Base-by-base conservation (phyloP, 164 flowering plant species). In the Macadamia tetraphylla region DNA sequence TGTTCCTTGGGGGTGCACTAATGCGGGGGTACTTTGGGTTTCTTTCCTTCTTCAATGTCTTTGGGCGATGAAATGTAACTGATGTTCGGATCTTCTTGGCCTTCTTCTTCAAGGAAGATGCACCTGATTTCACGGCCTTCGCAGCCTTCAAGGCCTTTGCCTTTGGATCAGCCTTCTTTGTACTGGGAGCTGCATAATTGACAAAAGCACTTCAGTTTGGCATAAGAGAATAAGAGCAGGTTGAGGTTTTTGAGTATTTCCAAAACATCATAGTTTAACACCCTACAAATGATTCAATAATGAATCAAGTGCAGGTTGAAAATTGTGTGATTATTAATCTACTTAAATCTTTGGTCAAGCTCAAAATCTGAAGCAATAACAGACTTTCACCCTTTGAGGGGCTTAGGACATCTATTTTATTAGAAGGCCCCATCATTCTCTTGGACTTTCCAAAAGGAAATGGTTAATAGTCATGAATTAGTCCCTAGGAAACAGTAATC, bases 41-140 rank as follows among this genome's bases (percentile, higher is more conserved):
- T 69, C 96, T 82, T 0, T 75, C 88, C 78, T 80, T 81, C 77
- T 76, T 87, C 83, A 89, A 78, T 35, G 96, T 88, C 86, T 69
- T 89, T 13, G 96, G 96, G 6, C 93, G 78, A 58, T 90, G 91
- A 56, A 90, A 88, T 4, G 96, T 90, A 30, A 90, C 92, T 1
- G 83, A 77, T 1, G 88, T 88, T 29, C 91, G 57, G 67, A 86
- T 83, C 84, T 88, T 90, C 88, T 88, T 89, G 0, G 74, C 73
- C 78, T 80, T 83, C 83, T 88, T 88, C 83, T 86, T 86, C 49
- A 87, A 65, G 63, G 83, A 65, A 3, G 82, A 67, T 10, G 76
- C 58, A 11, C 91, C 91, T 0, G 89, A 76, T 73, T 86, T 88
- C 66, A 86, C 87, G 23, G 91, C 92, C 57, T 86, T 89, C 32